phyloP scores from a whole-genome alignment of 768 basidiomycete species.

The Austroboletus festivus region DNA sequence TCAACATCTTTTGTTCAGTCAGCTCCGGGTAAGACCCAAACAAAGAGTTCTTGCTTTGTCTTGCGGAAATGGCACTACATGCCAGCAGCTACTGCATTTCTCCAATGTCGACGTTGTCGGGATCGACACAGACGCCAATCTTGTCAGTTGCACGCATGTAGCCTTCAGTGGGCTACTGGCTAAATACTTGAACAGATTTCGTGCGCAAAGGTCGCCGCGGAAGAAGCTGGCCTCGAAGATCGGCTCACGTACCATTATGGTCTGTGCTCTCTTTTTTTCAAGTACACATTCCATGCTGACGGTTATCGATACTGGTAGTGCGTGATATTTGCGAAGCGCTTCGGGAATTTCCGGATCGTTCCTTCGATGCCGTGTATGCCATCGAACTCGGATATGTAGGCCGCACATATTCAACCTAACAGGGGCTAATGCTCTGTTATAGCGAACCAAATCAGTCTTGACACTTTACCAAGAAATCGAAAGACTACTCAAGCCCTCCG shows the following conservation, averaged over 20 bases:
- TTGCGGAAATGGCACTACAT: slow-evolving; percentile 2
- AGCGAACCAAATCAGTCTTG: background rate
- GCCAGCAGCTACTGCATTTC: slow-evolving; percentile 3
- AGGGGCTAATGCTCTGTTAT: background rate
- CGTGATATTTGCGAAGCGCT: slow-evolving; percentile 4
- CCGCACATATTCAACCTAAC: too few species aligned
- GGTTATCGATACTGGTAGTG: background rate
- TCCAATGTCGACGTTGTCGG: slow-evolving; percentile 8
- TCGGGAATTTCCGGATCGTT: background rate
- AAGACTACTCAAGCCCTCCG: slow-evolving; percentile 5
- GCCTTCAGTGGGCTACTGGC: background rate
- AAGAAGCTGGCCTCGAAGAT: slow-evolving; percentile 1
- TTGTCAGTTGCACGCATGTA: background rate
- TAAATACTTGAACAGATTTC: background rate
- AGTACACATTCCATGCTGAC: background rate
- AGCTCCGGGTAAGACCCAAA: slow-evolving; percentile 3
- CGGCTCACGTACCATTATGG: slow-evolving; percentile 4
- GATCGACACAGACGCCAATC: slow-evolving; percentile 2
- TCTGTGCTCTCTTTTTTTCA: background rate
- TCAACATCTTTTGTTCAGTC: slow-evolving; percentile 7
- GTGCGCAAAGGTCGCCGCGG: background rate
- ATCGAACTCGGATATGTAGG: slow-evolving; percentile 10
- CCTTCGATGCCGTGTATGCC: slow-evolving; percentile 8
- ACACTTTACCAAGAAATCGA: slow-evolving; percentile 1
- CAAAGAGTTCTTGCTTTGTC: slow-evolving; percentile 7